Conservation (phyloP, 2,329 filamentous ascomycete genomes). For the Elsinoe necatrix region DNA sequence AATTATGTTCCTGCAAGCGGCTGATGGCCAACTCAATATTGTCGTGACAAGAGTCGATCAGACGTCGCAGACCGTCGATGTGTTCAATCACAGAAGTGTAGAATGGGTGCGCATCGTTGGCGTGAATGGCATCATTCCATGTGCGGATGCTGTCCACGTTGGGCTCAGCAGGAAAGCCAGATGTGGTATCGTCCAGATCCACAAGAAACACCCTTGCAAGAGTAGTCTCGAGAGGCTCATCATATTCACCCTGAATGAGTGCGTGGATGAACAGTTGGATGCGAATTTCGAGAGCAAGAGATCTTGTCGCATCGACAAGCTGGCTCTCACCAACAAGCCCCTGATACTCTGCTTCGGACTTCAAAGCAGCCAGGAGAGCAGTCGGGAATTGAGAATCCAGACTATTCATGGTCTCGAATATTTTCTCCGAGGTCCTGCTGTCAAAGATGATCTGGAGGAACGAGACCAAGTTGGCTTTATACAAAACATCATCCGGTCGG, state of each 20-base stretch:
- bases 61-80: not conserved
- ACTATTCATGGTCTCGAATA: slow-evolving; percentile 26
- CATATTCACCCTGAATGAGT: slow-evolving; percentile 4
- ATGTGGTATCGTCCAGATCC: not conserved
- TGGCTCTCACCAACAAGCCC: slow-evolving; percentile 32
- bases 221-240: slow-evolving; percentile 34
- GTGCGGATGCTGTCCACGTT: not conserved
- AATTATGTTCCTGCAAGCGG: not conserved
- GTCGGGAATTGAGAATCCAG: slow-evolving; percentile 31
- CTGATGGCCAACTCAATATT: not conserved
- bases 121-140: not conserved
- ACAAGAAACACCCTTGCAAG: slow-evolving; percentile 35
- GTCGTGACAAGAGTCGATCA: slow-evolving; percentile 1
- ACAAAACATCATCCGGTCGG: slow-evolving; percentile 36
- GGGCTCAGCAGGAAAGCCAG: slow-evolving; percentile 8
- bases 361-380: slow-evolving; percentile 26
- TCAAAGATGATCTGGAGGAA: slow-evolving; percentile 33
- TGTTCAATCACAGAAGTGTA: slow-evolving; percentile 4
- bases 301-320: slow-evolving; percentile 38
- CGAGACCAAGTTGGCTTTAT: slow-evolving; percentile 37
- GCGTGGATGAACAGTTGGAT: slow-evolving; percentile 35
- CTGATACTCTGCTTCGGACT: not conserved
- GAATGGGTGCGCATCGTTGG: not conserved
- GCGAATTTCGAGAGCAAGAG: slow-evolving; percentile 45
- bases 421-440: slow-evolving; percentile 24